Evolutionary conservation across 2,329 filamentous ascomycete species (phyloP).

Genomic region (Zymoseptoria pseudotritici): DNA sequence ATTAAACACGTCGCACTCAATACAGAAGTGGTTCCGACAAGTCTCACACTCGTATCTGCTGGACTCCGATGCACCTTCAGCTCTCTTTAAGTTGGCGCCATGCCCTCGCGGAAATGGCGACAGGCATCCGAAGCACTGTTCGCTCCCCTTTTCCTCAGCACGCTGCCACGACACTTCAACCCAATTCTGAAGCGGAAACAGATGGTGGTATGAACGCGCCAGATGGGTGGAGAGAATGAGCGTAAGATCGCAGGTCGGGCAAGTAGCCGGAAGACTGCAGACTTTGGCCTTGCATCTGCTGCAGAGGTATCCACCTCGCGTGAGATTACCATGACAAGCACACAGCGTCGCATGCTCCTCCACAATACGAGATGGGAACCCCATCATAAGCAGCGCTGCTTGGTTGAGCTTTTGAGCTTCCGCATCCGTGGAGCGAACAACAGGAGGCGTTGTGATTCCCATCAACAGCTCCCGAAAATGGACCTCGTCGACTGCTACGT

Average conservation of each 20-base stretch:
- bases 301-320: slow-evolving; percentile 80
- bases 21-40: slow-evolving; percentile 90
- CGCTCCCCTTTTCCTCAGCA: slow-evolving; percentile 43
- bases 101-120: slow-evolving; percentile 55
- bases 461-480: slow-evolving; percentile 88
- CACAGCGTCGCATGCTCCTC: slow-evolving; percentile 69
- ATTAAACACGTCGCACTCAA: slow-evolving; percentile 93
- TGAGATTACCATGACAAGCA: slow-evolving; percentile 80
- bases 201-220: slow-evolving; percentile 84
- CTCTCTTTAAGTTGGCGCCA: slow-evolving; percentile 16
- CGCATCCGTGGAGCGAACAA: slow-evolving; percentile 51
- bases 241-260: slow-evolving; percentile 82
- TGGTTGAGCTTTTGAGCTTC: slow-evolving; percentile 34
- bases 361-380: slow-evolving; percentile 81
- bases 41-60: slow-evolving; percentile 80
- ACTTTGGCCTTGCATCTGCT: slow-evolving; percentile 84
- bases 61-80: slow-evolving; percentile 65
- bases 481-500: slow-evolving; percentile 75
- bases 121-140: slow-evolving; percentile 72
- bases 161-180: slow-evolving; percentile 76
- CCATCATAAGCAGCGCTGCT: slow-evolving; percentile 81
- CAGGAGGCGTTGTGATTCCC: slow-evolving; percentile 79
- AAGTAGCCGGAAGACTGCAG: slow-evolving; percentile 82
- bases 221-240: slow-evolving; percentile 91
- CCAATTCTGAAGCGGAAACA: slow-evolving; percentile 89